Percentiles rank a stretch among this genome's conserved stretches.
Evolutionary conservation across 371 early-diverging fungal genomes (phyloP).

Genomic region (Rhizomucor miehei): DNA sequence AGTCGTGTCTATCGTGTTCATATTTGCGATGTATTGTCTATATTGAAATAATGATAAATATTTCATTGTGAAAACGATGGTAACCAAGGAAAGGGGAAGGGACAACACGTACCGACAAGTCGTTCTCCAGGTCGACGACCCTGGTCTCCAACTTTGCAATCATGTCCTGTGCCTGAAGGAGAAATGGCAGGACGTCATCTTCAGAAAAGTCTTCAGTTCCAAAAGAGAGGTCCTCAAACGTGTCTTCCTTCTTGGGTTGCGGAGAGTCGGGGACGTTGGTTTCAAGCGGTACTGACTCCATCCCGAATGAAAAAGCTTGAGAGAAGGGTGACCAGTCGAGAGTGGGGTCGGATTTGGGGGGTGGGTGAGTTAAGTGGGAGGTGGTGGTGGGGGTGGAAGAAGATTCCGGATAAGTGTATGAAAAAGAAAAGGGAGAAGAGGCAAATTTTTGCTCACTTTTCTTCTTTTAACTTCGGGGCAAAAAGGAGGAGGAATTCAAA

Average conservation of each 20-base stretch:
- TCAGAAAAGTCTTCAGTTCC: slow-evolving; percentile 31
- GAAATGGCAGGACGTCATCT: slow-evolving; percentile 51
- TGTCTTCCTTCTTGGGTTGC: no score
- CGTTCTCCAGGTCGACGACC: slow-evolving; percentile 52
- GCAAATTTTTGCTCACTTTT: neutral
- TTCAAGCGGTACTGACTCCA: no score
- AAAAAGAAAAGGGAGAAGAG: neutral
- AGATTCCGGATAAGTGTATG: neutral
- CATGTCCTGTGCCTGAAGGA: slow-evolving; percentile 57
- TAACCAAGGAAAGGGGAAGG: no score
- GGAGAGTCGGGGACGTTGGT: neutral
- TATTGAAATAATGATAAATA: neutral
- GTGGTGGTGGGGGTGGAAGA: neutral
- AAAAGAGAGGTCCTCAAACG: slow-evolving; percentile 12
- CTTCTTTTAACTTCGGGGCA: no score
- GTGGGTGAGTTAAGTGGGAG: neutral
- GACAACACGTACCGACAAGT: slow-evolving; percentile 40
- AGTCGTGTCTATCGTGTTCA: slow-evolving; percentile 54
- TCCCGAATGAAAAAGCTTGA: no score
- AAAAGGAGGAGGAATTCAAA: no score
- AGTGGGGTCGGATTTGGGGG: no score
- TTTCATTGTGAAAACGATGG: neutral
- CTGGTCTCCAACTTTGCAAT: slow-evolving; percentile 51
- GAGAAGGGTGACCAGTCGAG: no score
- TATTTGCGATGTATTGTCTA: slow-evolving; percentile 54